These are phyloP conservation scores for Candida boleticola DNA, from an alignment of 805 yeast genomes.

Conservation along the genomic window DNA sequence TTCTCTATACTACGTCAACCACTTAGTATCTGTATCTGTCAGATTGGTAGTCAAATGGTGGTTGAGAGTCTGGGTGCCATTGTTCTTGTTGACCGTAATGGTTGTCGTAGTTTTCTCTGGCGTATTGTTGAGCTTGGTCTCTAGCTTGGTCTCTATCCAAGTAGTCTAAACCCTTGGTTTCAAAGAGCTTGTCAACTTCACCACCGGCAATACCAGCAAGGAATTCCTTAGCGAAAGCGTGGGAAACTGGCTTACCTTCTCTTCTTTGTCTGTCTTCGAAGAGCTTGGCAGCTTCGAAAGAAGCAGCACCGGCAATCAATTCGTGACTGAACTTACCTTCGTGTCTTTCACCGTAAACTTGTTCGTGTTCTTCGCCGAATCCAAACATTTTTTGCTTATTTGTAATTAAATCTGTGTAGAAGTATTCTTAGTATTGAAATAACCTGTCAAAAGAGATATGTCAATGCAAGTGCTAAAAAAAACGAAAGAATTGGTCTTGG, in stretches of 20 bases:
- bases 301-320: constrained; percentile 31
- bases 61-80: constrained; percentile 26
- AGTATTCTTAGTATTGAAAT: not conserved
- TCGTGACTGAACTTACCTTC: constrained; percentile 31
- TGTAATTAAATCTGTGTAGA: too few species aligned
- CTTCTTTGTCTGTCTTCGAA: constrained; percentile 31
- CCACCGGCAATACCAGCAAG: constrained; percentile 30
- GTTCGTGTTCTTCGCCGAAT: constrained; percentile 25
- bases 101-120: constrained; percentile 18
- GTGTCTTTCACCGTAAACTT: constrained; percentile 28
- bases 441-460: constrained; percentile 4
- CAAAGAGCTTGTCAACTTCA: constrained; percentile 32
- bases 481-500: not conserved
- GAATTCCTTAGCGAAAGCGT: constrained; percentile 27
- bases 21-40: constrained; percentile 19
- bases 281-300: constrained; percentile 29
- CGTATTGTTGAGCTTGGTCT: constrained; percentile 20
- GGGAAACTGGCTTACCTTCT: constrained; percentile 31
- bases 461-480: not conserved
- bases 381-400: constrained; percentile 21
- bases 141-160: constrained; percentile 26
- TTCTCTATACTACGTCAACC: too few species aligned
- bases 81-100: constrained; percentile 25
- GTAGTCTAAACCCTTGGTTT: constrained; percentile 32
- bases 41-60: constrained; percentile 25